Conservation (phyloP, 371 early-diverging fungal genomes). For the Mycotypha africana region DNA sequence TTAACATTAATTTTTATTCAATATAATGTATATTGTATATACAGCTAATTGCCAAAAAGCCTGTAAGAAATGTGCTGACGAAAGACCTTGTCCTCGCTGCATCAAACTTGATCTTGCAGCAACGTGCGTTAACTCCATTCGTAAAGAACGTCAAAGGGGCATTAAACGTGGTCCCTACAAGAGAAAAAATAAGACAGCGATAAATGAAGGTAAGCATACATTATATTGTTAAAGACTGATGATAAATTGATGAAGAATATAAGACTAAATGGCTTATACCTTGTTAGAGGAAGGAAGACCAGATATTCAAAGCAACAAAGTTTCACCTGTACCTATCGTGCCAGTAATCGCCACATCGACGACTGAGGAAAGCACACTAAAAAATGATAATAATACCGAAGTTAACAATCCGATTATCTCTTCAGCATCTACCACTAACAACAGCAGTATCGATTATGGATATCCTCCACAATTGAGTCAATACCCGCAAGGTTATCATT, state of each 20-base stretch:
- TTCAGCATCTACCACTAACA: not conserved
- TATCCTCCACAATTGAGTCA: conserved; percentile 14
- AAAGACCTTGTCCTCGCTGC: conserved; percentile 84
- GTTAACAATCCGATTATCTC: too few relatives aligned
- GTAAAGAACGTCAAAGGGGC: conserved; percentile 84
- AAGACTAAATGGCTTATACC: not conserved
- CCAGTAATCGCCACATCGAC: too few relatives aligned
- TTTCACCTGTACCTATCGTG: too few relatives aligned
- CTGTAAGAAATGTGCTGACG: conserved; percentile 91
- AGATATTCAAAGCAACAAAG: not conserved
- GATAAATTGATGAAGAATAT: not conserved
- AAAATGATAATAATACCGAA: not conserved
- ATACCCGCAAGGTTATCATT: conserved; percentile 3
- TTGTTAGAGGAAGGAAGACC: not conserved
- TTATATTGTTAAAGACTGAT: not conserved
- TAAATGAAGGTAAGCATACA: not conserved
- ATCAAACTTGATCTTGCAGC: conserved; percentile 67
- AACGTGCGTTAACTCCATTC: conserved; percentile 73
- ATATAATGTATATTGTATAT: too few relatives aligned
- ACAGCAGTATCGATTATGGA: too few relatives aligned
- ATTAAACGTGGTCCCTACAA: conserved; percentile 84
- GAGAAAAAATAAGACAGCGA: conserved; percentile 38
- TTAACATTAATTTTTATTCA: too few relatives aligned
- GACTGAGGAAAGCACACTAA: not conserved
- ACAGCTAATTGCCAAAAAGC: conserved; percentile 86